Evolutionary conservation across 2,329 filamentous ascomycete species (phyloP).

Genomic region (Xenosphaeropsis pyriputrescens): DNA sequence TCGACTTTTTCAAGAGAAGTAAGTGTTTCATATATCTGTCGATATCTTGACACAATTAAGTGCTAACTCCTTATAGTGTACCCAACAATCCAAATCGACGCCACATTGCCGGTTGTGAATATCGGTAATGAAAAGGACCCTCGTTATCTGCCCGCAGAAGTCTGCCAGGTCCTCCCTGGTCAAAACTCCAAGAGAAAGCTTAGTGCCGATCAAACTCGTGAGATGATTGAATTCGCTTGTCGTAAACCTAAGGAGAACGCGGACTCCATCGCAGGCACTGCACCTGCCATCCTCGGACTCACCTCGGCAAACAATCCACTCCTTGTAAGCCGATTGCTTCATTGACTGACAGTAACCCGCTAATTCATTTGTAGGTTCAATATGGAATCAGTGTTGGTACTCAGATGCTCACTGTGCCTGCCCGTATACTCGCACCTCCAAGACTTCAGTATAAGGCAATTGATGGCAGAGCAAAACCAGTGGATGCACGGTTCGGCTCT

Average conservation of each 20-base stretch:
- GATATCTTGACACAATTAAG: neutral
- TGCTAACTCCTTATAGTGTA: constrained; percentile 2
- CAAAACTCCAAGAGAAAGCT: constrained; percentile 49
- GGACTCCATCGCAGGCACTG: constrained; percentile 43
- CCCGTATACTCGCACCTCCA: constrained; percentile 49
- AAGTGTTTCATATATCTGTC: neutral
- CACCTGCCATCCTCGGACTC: constrained; percentile 41
- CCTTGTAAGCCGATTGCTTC: constrained; percentile 20
- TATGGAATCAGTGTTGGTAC: constrained; percentile 52
- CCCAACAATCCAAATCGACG: constrained; percentile 15
- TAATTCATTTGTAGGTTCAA: constrained; percentile 17
- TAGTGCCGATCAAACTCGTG: constrained; percentile 40
- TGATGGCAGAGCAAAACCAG: constrained; percentile 5
- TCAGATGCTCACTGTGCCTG: constrained; percentile 53
- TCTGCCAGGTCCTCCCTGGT: constrained; percentile 46
- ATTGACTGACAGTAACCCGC: constrained; percentile 3
- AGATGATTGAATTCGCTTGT: constrained; percentile 63
- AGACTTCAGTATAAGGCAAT: constrained; percentile 35
- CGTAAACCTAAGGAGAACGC: constrained; percentile 53
- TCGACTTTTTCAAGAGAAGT: constrained; percentile 29
- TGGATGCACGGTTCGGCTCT: constrained; percentile 30
- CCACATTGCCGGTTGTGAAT: constrained; percentile 46
- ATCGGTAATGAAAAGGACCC: constrained; percentile 42
- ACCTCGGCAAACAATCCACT: constrained; percentile 26
- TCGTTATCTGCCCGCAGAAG: constrained; percentile 51